A percentile compares a stretch with the other conserved stretches of the same genome.
phyloP scores from a whole-genome alignment of 805 yeast genomes.

The Candida stauntonica region DNA sequence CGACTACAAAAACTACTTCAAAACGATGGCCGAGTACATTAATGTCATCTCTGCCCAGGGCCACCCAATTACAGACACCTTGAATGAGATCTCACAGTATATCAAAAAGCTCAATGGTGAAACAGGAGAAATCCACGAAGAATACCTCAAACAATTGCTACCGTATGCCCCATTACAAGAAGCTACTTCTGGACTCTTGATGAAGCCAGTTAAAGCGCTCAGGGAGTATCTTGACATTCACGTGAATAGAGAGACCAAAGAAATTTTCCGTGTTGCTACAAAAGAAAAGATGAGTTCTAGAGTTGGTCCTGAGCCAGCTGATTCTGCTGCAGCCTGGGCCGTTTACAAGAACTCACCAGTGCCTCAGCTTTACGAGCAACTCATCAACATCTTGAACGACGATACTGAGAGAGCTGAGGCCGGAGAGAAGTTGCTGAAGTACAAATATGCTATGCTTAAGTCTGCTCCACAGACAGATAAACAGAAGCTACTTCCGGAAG shows the following conservation, averaged over 20 bases:
- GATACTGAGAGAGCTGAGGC: slow-evolving; percentile 51
- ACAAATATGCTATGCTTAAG: slow-evolving; percentile 49
- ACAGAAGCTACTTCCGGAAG: slow-evolving; percentile 33
- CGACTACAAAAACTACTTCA: slow-evolving; percentile 43
- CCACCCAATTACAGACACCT: slow-evolving; percentile 44
- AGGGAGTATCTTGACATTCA: slow-evolving; percentile 39
- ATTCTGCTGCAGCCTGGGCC: slow-evolving; percentile 35
- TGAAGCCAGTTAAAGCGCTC: slow-evolving; percentile 43
- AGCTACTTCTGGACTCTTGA: slow-evolving; percentile 42
- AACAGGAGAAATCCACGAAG: slow-evolving; percentile 35
- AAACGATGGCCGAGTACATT: slow-evolving; percentile 41
- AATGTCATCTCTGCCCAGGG: slow-evolving; percentile 38
- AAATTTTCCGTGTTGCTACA: slow-evolving; percentile 38
- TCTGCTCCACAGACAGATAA: slow-evolving; percentile 46
- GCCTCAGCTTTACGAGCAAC: slow-evolving; percentile 46
- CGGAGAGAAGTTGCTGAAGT: slow-evolving; percentile 59
- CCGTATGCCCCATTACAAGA: slow-evolving; percentile 59
- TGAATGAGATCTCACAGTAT: slow-evolving; percentile 44
- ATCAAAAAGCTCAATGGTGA: slow-evolving; percentile 30
- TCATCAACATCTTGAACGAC: slow-evolving; percentile 57
- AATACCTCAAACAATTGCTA: slow-evolving; percentile 43
- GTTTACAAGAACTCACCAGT: slow-evolving; percentile 48
- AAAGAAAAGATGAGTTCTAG: slow-evolving; percentile 42
- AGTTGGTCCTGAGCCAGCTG: slow-evolving; percentile 26
- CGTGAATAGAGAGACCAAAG: slow-evolving; percentile 36